Percentiles rank a stretch among this genome's conserved stretches.
Evolutionary conservation across 208 protist species (phyloP).

Genomic region (Leishmania tropica): DNA sequence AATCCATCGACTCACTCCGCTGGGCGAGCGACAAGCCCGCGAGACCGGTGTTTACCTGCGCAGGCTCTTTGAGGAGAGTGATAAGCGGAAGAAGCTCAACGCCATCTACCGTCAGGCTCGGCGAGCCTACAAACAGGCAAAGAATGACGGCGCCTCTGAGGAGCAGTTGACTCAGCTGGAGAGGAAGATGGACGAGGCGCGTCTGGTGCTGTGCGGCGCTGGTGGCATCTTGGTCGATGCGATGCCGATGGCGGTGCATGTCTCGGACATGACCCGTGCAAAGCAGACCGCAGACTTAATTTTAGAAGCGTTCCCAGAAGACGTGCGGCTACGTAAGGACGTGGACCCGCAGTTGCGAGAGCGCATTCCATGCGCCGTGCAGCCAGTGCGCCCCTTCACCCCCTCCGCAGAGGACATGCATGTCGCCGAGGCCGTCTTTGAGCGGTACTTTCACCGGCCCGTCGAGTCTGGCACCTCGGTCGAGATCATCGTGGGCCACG

Average conservation of each 20-base stretch:
- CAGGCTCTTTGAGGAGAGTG: slow-evolving; percentile 27
- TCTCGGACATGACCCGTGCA: slow-evolving; percentile 67
- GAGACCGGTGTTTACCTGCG: slow-evolving; percentile 61
- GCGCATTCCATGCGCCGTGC: slow-evolving; percentile 61
- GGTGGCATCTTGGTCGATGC: slow-evolving; percentile 39
- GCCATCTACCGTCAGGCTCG: slow-evolving; percentile 4
- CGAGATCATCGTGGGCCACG: slow-evolving; percentile 83
- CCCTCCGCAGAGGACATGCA: slow-evolving; percentile 46
- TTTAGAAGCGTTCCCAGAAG: slow-evolving; percentile 41
- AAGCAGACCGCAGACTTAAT: slow-evolving; percentile 65
- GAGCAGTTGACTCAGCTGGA: slow-evolving; percentile 16
- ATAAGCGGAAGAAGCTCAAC: slow-evolving; percentile 13
- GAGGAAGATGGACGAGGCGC: slow-evolving; percentile 17
- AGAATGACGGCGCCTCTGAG: slow-evolving; percentile 6
- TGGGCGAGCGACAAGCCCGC: slow-evolving; percentile 66
- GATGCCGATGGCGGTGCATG: slow-evolving; percentile 42
- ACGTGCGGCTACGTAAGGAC: slow-evolving; percentile 24
- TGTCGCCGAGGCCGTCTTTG: slow-evolving; percentile 52
- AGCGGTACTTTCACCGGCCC: slow-evolving; percentile 75
- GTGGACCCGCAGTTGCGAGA: slow-evolving; percentile 57
- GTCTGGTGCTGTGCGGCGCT: background rate
- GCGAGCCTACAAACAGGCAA: slow-evolving; percentile 17
- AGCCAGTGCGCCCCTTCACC: slow-evolving; percentile 28
- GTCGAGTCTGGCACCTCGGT: slow-evolving; percentile 30
- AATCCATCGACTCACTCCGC: slow-evolving; percentile 44